Base-by-base conservation (phyloP, 495 filamentous ascomycete species). In the Pseudoneurospora amorphoporcata region DNA sequence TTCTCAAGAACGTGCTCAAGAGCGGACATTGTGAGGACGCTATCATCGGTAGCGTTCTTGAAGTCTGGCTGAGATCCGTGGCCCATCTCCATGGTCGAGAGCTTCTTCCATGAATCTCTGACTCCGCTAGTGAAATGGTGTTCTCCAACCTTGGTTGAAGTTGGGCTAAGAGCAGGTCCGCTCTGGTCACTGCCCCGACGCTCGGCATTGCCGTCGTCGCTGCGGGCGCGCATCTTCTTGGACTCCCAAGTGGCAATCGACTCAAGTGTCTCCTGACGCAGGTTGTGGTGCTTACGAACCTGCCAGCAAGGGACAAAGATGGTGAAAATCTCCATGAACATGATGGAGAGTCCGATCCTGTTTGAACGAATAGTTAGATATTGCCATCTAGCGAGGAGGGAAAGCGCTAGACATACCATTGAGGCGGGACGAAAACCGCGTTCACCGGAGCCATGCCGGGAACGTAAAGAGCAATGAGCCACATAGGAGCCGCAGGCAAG, bases 401-500 rank as follows among this genome's bases (percentile, higher is more conserved):
- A n/a, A 23, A 35, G 4, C 29, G 53, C 40, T 37, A 19, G 65
- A 75, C 86, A 75, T 81, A 88, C 88, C 89, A 91, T 73, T 82
- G 80, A 16, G 80, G 80, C 8, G 80, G 79, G 41, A 82, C 71
- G 75, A 85, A 90, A 76, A 86, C 85, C 10, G 77, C 71, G 75
- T 88, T 90, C 40, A 91, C 79, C 0, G 81, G 73, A n/a, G 77
- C 82, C 79, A 92, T 88, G 1, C 70, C 83, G 17, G 87, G 84
- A 6, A 88, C 83, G 75, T 91, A 92, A 29, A 89, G 79, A 12
- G 83, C 84, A 73, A 87, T 82, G 32, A 92, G 83, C 89, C 89
- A 92, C 77, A 92, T 81, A 0, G 90, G 90, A 7, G 89, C 87
- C 12, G 89, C 90, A 42, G 84, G 89, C 14, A 92, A 84, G 88